A percentile compares a stretch with the other conserved stretches of the same genome.
Evolutionary conservation across 352 stramenopile species (phyloP).

Genomic region (Ophiocytium majus): DNA sequence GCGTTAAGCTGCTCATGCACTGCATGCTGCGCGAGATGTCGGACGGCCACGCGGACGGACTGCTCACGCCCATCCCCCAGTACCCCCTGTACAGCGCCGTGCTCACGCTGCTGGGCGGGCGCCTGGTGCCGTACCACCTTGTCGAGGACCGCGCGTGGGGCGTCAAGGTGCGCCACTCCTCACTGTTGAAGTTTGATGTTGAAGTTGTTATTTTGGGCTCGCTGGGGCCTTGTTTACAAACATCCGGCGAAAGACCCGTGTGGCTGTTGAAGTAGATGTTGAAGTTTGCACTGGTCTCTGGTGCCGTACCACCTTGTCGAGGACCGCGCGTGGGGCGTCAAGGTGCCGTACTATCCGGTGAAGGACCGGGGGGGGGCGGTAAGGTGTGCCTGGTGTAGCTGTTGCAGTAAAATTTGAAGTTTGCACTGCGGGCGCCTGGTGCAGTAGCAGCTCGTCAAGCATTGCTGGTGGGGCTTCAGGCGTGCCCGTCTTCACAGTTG

Average conservation of each 20-base stretch:
- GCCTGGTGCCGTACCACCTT: conserved; percentile 93
- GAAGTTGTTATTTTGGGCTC: too few species aligned
- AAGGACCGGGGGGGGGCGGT: too few species aligned
- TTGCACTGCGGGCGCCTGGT: conserved; percentile 86
- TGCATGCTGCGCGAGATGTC: conserved; percentile 24
- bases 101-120: conserved; percentile 88
- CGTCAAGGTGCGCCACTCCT: conserved; percentile 69
- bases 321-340: conserved; percentile 81
- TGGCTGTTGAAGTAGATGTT: too few species aligned
- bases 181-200: too few species aligned
- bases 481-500: too few species aligned
- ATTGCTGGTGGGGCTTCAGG: conserved; percentile 86
- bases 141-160: conserved; percentile 90
- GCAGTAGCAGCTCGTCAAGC: conserved; percentile 96
- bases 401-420: too few species aligned
- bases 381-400: too few species aligned
- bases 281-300: conserved; percentile 83
- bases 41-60: conserved; percentile 63
- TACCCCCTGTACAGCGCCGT: conserved; percentile 98
- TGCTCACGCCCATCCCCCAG: conserved; percentile 97
- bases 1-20: conserved; percentile 72
- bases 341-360: too few species aligned
- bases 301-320: conserved; percentile 97
- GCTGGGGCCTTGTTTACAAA: too few species aligned
- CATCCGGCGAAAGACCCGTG: too few species aligned